A percentile compares a stretch with the other conserved stretches of the same genome.
phyloP scores from a whole-genome alignment of 2,329 filamentous ascomycete genomes.

The Parascedosporium putredinis region DNA sequence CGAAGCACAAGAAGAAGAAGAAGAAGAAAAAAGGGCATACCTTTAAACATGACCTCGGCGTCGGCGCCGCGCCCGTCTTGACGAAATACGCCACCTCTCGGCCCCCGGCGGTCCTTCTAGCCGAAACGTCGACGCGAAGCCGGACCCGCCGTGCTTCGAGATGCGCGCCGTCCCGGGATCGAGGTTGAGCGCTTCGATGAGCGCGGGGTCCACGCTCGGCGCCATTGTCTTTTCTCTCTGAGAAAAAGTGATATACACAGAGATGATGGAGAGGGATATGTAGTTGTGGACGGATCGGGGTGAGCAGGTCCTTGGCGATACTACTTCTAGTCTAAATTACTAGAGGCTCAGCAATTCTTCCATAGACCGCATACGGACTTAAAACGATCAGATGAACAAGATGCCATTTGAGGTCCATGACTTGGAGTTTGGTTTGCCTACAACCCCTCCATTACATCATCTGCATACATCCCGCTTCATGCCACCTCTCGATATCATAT shows the following conservation, averaged over 20 bases:
- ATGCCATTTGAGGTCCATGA: not conserved
- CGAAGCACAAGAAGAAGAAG: too few relatives aligned
- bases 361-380: too few relatives aligned
- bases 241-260: too few relatives aligned
- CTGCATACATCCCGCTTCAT: not conserved
- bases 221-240: too few relatives aligned
- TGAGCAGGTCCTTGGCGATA: too few relatives aligned
- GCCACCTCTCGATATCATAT: not conserved
- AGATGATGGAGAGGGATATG: too few relatives aligned
- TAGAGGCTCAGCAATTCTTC: too few relatives aligned
- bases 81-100: slow-evolving; percentile 53
- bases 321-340: too few relatives aligned
- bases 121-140: slow-evolving; percentile 59
- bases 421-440: too few relatives aligned
- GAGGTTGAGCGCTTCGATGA: slow-evolving; percentile 49
- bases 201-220: slow-evolving; percentile 48
- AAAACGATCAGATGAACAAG: too few relatives aligned
- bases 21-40: slow-evolving; percentile 22
- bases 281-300: too few relatives aligned
- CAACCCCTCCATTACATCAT: slow-evolving; percentile 2
- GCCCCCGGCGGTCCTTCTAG: slow-evolving; percentile 34
- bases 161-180: slow-evolving; percentile 44
- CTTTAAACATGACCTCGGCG: slow-evolving; percentile 60
- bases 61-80: slow-evolving; percentile 55
- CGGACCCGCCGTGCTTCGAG: slow-evolving; percentile 52